These are phyloP conservation scores for Alternaria angustiovoidea DNA, from an alignment of 2,329 filamentous ascomycete species.

Conservation along the genomic window DNA sequence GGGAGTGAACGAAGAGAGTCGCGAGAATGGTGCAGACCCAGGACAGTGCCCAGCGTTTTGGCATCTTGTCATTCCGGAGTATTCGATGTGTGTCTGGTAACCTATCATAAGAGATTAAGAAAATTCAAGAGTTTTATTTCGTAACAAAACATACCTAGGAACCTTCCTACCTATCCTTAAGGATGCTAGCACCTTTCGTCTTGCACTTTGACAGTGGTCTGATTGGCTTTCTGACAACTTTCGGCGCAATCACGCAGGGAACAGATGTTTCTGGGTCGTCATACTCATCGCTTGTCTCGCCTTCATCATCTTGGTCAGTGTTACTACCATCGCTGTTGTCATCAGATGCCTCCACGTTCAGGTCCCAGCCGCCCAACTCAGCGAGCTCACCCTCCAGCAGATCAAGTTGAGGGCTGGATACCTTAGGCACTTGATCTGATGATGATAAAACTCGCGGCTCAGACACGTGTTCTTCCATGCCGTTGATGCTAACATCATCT, in stretches of 20 bases:
- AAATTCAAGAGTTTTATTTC: background rate
- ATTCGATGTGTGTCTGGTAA: background rate
- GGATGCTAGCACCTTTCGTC: background rate
- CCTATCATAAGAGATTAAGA: background rate
- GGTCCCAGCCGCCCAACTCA: conserved; percentile 4
- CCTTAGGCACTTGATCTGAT: background rate
- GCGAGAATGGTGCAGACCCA: background rate
- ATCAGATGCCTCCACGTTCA: background rate
- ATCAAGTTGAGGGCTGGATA: conserved; percentile 7
- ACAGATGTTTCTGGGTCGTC: background rate
- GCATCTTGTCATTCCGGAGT: background rate
- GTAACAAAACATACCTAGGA: background rate
- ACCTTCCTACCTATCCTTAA: background rate
- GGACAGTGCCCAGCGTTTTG: background rate
- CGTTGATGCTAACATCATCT: background rate
- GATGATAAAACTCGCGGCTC: background rate
- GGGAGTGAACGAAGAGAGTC: conserved; percentile 56
- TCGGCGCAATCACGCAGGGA: background rate
- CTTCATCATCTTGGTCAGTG: conserved; percentile 4
- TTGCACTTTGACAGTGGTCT: conserved; percentile 1
- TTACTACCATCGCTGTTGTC: background rate
- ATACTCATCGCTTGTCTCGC: conserved; percentile 6
- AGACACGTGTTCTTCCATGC: conserved; percentile 1
- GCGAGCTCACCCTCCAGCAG: background rate
- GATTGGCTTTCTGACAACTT: background rate